Base-by-base conservation (phyloP, 495 filamentous ascomycete genomes). In the Talaromyces stipitatus region DNA sequence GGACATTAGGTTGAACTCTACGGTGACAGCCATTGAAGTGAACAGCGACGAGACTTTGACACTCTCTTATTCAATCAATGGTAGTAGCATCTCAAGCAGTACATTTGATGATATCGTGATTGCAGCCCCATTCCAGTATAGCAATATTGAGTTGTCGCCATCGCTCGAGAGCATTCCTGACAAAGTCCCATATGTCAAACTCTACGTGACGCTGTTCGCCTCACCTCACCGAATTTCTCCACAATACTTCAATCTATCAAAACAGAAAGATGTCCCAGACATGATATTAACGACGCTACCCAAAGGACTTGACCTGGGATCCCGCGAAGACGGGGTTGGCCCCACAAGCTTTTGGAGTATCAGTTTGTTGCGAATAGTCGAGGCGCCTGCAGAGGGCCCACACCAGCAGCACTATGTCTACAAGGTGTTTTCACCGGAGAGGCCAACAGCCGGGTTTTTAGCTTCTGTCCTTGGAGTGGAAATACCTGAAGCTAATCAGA, bases 201-300 rank as follows among this genome's bases (percentile, higher is more conserved):
- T 97, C 0, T 85, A 96, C 61, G 92, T 97, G 57, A 97, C 94
- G 0, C 80, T 97, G 14, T 90, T 97, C 64, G 80, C 92, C 4
- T 88, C 90, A 4, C 83, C 89, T 0, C 82, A 80, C 61, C 74
- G 71, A 2, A 82, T 94, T 30, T 85, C 83, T 54, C 78, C 88
- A 0, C 64, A 59, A 5, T 87, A 81, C 64, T 97, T 97, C 75
- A 80, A 82, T 54, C 75, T 95, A 0, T 68, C 82, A 28, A 61
- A 67, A 30, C 91, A 85, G 7, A 71, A 74, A 9, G 64, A 67
- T 4, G 81, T 85, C 1, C 95, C 94, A 0, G 80, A 82, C 29
- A 78, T 82, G 7, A 79, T 99, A 45, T 77, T 97, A 24, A 99
- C 95, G 2, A 97, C 92, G 0, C 78, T 95, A 4, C 84, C 78